Evolutionary conservation across 2,329 filamentous ascomycete species (phyloP).

Genomic region (Thermothelomyces thermophilus): DNA sequence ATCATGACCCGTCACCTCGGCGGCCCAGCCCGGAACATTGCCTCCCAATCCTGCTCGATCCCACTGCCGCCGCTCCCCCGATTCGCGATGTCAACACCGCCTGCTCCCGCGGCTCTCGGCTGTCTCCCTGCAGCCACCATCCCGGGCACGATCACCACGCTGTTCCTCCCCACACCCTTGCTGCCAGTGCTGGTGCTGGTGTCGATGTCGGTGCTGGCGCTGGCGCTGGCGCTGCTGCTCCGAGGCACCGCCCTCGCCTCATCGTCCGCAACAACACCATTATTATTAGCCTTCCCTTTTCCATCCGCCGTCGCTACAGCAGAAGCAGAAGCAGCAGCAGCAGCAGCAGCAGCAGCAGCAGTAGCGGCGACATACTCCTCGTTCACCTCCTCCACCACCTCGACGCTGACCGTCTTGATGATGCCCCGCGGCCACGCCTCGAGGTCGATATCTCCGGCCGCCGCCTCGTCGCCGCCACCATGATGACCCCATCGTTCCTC

Average conservation of each 20-base stretch:
- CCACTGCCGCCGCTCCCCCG: conserved; percentile 16
- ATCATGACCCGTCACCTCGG: conserved; percentile 48
- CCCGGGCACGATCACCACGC: conserved; percentile 1
- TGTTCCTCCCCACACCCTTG: conserved; percentile 4
- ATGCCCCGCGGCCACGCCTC: conserved; percentile 32
- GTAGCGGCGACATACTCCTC: conserved; percentile 20
- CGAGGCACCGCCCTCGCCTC: not conserved
- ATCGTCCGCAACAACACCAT: too few species aligned
- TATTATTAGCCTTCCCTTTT: not conserved
- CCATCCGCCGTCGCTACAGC: not conserved
- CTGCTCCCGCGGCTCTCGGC: not conserved
- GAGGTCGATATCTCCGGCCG: conserved; percentile 16
- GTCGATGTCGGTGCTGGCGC: too few species aligned
- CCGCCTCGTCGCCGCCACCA: not conserved
- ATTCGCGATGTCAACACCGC: not conserved
- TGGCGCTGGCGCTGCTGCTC: not conserved
- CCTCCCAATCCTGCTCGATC: conserved; percentile 28
- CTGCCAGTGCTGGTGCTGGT: not conserved
- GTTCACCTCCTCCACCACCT: conserved; percentile 31
- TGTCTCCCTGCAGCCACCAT: not conserved
- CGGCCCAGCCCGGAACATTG: conserved; percentile 25
- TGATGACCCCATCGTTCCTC: too few species aligned
- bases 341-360: not conserved
- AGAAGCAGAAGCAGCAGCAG: not conserved
- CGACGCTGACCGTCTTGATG: conserved; percentile 35